Conservation (phyloP, 1,284 basidiomycete genomes). For the Omphalotus olearius region DNA sequence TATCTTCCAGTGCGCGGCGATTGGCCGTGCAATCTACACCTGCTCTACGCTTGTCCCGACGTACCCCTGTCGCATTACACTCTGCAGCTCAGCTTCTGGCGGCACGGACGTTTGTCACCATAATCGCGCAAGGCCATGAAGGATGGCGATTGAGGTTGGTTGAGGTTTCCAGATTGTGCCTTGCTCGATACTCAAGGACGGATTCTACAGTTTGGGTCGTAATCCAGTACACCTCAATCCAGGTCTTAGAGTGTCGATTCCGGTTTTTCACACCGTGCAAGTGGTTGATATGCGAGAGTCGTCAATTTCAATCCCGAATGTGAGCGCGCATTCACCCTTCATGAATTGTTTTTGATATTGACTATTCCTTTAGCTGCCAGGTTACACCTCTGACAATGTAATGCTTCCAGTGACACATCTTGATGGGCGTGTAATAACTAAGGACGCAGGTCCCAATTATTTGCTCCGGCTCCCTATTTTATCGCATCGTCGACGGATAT, state of each 20-base stretch:
- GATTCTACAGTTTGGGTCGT: slow-evolving; percentile 35
- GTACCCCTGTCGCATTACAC: neutral
- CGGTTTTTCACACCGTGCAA: slow-evolving; percentile 39
- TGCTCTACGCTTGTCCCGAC: too few relatives aligned
- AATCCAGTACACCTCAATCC: slow-evolving; percentile 38
- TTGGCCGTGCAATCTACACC: too few relatives aligned
- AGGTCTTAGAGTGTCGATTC: slow-evolving; percentile 41
- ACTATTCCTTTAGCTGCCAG: slow-evolving; percentile 29
- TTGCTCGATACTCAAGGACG: too few relatives aligned
- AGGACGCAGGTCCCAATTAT: slow-evolving; percentile 38
- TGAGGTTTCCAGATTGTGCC: neutral
- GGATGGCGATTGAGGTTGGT: slow-evolving; percentile 41
- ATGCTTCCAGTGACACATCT: neutral
- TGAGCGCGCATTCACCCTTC: slow-evolving; percentile 16
- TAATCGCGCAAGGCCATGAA: slow-evolving; percentile 47
- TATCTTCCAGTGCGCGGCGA: too few relatives aligned
- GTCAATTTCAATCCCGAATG: slow-evolving; percentile 39
- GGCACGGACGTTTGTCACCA: slow-evolving; percentile 31
- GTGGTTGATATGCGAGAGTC: slow-evolving; percentile 44
- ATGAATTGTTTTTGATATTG: slow-evolving; percentile 2
- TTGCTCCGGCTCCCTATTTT: slow-evolving; percentile 49
- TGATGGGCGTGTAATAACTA: neutral
- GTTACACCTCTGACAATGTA: slow-evolving; percentile 51
- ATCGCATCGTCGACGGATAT: slow-evolving; percentile 44
- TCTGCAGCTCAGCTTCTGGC: neutral